Conservation (phyloP, 179 eudicot genomes). For the Beta lomatogona region DNA sequence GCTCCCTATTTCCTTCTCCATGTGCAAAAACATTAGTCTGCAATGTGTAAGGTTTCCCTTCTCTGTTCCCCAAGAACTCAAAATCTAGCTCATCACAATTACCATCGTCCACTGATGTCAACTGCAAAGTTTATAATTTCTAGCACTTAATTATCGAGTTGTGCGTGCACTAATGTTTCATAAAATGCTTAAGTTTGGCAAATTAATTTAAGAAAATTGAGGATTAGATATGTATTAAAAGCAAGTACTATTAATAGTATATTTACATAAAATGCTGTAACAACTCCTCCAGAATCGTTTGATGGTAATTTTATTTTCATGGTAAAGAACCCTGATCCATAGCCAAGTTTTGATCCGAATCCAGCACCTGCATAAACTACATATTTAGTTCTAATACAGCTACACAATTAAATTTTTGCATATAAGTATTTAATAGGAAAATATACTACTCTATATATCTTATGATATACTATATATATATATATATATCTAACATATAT, state of each 20-base stretch:
- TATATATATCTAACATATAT: no score
- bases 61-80: conserved; percentile 79
- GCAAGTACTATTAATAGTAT: background rate
- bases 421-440: no score
- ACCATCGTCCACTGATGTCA: conserved; percentile 35
- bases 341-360: conserved; percentile 57
- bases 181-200: background rate
- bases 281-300: conserved; percentile 70
- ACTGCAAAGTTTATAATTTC: conserved; percentile 36
- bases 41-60: conserved; percentile 54
- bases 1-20: conserved; percentile 66
- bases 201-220: no score
- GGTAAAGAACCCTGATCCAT: conserved; percentile 64
- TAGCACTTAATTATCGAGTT: background rate
- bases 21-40: conserved; percentile 69
- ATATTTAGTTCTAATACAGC: background rate
- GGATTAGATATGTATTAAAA: no score
- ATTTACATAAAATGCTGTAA: conserved; percentile 68
- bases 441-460: no score
- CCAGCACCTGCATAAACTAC: conserved; percentile 41
- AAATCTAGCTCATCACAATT: conserved; percentile 75
- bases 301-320: conserved; percentile 60
- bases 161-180: no score
- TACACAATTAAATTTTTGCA: no score
- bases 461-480: no score